Conservation (phyloP, 768 basidiomycete genomes). For the Russula brevipes region DNA sequence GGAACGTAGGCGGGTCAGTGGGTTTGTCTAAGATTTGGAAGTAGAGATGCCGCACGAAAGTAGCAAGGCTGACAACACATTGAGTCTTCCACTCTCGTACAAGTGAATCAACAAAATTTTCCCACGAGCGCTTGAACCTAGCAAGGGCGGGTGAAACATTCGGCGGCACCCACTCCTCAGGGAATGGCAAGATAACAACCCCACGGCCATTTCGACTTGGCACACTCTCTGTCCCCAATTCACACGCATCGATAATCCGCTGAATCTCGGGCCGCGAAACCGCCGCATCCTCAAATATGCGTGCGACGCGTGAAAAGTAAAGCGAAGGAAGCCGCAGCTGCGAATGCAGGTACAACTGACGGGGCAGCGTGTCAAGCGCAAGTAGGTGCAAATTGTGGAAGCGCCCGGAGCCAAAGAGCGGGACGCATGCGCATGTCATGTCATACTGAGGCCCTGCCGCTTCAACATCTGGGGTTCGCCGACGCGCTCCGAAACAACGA, state of each 20-base stretch:
- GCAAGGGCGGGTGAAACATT: slow-evolving; percentile 58
- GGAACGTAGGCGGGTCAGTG: slow-evolving; percentile 1
- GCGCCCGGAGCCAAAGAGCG: slow-evolving; percentile 14
- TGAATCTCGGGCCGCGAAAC: slow-evolving; percentile 68
- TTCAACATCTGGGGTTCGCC: slow-evolving; percentile 3
- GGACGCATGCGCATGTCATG: slow-evolving; percentile 22
- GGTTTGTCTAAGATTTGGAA: not conserved
- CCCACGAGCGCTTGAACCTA: slow-evolving; percentile 64
- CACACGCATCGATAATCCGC: slow-evolving; percentile 35
- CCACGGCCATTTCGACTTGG: not conserved
- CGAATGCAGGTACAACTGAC: slow-evolving; percentile 41
- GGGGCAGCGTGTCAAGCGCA: slow-evolving; percentile 38
- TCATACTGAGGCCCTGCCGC: not conserved
- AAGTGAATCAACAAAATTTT: slow-evolving; percentile 64
- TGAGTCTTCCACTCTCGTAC: slow-evolving; percentile 72
- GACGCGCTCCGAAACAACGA: slow-evolving; percentile 10
- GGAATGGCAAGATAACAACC: slow-evolving; percentile 29
- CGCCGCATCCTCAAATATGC: slow-evolving; percentile 73
- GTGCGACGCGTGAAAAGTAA: slow-evolving; percentile 74
- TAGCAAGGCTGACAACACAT: slow-evolving; percentile 64
- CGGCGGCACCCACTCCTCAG: slow-evolving; percentile 38
- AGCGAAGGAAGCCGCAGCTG: slow-evolving; percentile 70
- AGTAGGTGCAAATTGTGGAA: slow-evolving; percentile 25
- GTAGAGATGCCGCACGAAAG: slow-evolving; percentile 4
- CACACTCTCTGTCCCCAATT: not conserved